Percentiles rank a stretch among this genome's conserved stretches.
phyloP scores from a whole-genome alignment of 2,329 filamentous ascomycete genomes.

The Cylindrodendrum hubeiense region DNA sequence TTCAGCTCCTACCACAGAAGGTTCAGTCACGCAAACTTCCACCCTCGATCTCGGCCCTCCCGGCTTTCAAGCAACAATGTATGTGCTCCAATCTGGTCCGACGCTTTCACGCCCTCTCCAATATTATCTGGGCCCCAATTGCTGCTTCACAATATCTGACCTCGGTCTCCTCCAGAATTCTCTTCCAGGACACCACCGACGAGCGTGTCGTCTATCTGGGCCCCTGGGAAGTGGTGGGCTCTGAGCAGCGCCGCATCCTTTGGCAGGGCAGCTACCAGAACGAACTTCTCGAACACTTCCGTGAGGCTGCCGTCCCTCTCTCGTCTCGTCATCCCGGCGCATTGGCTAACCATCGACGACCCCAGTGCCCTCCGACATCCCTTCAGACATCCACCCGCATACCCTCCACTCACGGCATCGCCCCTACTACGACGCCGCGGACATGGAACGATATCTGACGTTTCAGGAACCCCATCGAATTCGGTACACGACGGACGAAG shows the following conservation, averaged over 20 bases:
- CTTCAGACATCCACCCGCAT: conserved; percentile 60
- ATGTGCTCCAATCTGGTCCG: conserved; percentile 32
- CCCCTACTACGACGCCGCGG: conserved; percentile 61
- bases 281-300: conserved; percentile 64
- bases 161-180: conserved; percentile 52
- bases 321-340: background rate
- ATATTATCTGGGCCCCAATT: background rate
- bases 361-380: conserved; percentile 59
- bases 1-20: conserved; percentile 56
- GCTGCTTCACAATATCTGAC: conserved; percentile 38
- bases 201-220: conserved; percentile 65
- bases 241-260: conserved; percentile 61
- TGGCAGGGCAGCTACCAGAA: conserved; percentile 67
- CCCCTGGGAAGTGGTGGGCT: conserved; percentile 64
- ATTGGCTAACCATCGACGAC: conserved; percentile 24
- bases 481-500: conserved; percentile 61
- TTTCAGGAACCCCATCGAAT: conserved; percentile 63
- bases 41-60: conserved; percentile 65
- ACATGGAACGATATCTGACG: conserved; percentile 62
- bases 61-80: conserved; percentile 68
- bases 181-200: conserved; percentile 63
- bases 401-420: conserved; percentile 64
- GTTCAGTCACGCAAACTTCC: conserved; percentile 53
- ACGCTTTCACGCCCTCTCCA: conserved; percentile 1
- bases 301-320: conserved; percentile 49